Percentiles rank a stretch among this genome's conserved stretches.
Evolutionary conservation across 257 asterid species (phyloP).

Genomic region (Jacaranda copaia): DNA sequence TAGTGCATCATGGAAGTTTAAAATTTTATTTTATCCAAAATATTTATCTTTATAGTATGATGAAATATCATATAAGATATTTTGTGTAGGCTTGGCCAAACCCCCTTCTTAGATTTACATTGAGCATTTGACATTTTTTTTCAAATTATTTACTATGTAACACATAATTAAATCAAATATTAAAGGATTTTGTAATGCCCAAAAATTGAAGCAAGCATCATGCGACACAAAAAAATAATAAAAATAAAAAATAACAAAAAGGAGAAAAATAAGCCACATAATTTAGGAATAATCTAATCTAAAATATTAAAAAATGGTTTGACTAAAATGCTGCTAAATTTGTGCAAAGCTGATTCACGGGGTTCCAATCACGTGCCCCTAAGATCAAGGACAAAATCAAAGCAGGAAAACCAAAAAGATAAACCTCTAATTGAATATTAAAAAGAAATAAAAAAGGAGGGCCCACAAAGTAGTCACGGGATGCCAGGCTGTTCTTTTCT

Average conservation of each 20-base stretch:
- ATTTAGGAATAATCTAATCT: slow-evolving; percentile 7
- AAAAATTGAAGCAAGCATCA: background rate
- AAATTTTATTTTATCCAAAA: too few relatives aligned
- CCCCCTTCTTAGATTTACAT: too few relatives aligned
- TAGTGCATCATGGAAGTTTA: too few relatives aligned
- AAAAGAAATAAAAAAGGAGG: background rate
- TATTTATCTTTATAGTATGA: too few relatives aligned
- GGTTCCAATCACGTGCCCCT: slow-evolving; percentile 41
- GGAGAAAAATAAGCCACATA: background rate
- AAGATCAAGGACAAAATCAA: slow-evolving; percentile 27
- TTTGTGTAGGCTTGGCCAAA: too few relatives aligned
- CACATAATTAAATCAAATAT: too few relatives aligned
- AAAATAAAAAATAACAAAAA: background rate
- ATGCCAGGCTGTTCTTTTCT: background rate
- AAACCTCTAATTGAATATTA: background rate
- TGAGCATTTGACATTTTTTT: too few relatives aligned
- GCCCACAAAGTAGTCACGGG: slow-evolving; percentile 35
- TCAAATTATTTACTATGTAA: too few relatives aligned
- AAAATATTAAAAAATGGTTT: background rate
- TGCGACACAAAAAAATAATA: background rate
- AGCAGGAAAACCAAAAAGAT: background rate
- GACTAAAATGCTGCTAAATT: slow-evolving; percentile 15
- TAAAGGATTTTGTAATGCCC: background rate
- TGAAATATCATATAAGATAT: too few relatives aligned
- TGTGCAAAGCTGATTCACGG: slow-evolving; percentile 40